Evolutionary conservation across 176 grass and related monocot genomes (phyloP), one percentile per base, ranked within the genome.

Genomic region (Ensete glaucum): DNA sequence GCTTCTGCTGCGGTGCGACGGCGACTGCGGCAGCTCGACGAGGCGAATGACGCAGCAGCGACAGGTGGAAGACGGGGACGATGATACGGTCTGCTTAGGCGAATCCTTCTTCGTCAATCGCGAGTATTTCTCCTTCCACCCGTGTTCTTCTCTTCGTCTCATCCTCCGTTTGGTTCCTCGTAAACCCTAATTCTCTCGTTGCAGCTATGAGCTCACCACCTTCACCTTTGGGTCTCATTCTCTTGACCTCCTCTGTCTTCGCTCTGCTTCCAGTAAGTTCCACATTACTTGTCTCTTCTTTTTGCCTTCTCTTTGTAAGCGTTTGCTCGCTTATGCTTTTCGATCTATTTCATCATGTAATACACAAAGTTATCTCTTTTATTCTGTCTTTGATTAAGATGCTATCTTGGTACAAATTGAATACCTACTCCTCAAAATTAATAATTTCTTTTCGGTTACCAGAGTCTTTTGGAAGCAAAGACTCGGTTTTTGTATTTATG

Each of bases 211-310:
- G 66, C 79, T 91, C 76, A 89, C 83, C 54, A 85, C 88, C 29
- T 99, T 99, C 79, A 89, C 88, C 26, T 99, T 91, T 79, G 95
- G 88, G n/a, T 75, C 84, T 67, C 85, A 89, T 49, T 88, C 83
- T 60, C 71, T 99, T 43, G 25, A 82, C 13, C 84, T 94, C 29
- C 80, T 91, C 65, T 94, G 90, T 86, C 91, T 93, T 78, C 85
- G 73, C 66, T 86, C 90, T 6, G 86, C 95, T 71, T 99, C 90
- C 82, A 94, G 95, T 99, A 76, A 78, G 75, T 78, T 64, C 71
- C 43, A 57, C 34, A 43, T 43, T 43, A 6, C 34, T 43, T 43
- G 34, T 48, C 22, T 75, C 51, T 84, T 81, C 69, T 64, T 84
- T 82, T 85, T 64, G 27, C 34, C 34, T 43, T 43, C 34, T 43